Base-by-base conservation (phyloP, 805 yeast species). In the Wickerhamiella brachini region DNA sequence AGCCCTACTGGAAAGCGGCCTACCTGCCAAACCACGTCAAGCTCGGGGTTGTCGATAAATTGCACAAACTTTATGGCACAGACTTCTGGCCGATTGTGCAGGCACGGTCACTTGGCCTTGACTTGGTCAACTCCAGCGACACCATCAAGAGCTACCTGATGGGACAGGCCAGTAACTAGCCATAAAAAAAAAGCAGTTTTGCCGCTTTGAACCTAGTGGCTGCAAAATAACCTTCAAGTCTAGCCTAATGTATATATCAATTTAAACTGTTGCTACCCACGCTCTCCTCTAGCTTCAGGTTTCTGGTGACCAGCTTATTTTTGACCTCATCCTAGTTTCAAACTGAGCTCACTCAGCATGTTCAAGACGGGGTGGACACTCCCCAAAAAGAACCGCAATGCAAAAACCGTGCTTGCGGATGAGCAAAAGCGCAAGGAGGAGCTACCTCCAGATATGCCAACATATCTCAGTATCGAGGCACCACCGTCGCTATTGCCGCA, bases 41-140 rank as follows among this genome's bases (percentile, higher is more conserved):
- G 56, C 69, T 93, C 46, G 97, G 97, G 0, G 82, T 85, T 34
- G 93, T 93, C 47, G 98, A 93, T 66, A 88, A 88, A 66, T 68
- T 93, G 53, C 95, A 89, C 68, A 93, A 90, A 67, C 68, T 93
- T 23, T 90, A 89, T 62, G 73, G 86, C 6, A 80, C 85, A 1
- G 85, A 80, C 56, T 76, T 73, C 53, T 71, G 73, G 45, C 95
- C 96, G 0, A 58, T 90, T 4, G 96, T 89, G 29, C 74, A 77
- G 44, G 67, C 81, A 31, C 73, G 97, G 59, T 77, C 90, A 0
- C 58, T 81, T 23, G 98, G 98, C 0, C 74, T 90, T 57, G 80
- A 79, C 52, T 56, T 79, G 1, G 72, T 88, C 43, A 83, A 90
- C 64, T 71, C 70, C 45, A 55, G 85, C 29, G 78, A 76, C 2